These are phyloP conservation scores for Candida insectalens DNA, from an alignment of 805 yeast genomes.

Conservation along the genomic window DNA sequence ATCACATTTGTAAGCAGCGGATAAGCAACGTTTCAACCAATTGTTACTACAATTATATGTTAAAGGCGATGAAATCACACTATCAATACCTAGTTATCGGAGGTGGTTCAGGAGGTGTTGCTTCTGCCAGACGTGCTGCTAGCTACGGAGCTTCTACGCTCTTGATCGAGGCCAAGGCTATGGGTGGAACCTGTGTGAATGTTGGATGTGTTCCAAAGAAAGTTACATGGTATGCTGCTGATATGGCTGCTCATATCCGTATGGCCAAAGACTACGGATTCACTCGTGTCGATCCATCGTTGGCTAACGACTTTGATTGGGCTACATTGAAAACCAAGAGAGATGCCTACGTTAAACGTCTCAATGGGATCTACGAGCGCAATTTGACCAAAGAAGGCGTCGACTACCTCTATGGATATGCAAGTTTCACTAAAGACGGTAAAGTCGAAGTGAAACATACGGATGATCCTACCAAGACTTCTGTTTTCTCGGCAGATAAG, in stretches of 20 bases:
- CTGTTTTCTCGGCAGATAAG: slow-evolving; percentile 65
- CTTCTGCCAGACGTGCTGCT: slow-evolving; percentile 97
- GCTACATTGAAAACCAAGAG: slow-evolving; percentile 69
- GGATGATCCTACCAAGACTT: slow-evolving; percentile 43
- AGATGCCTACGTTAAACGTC: slow-evolving; percentile 80
- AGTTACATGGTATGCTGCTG: slow-evolving; percentile 97
- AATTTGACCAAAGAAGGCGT: slow-evolving; percentile 86
- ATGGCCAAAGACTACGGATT: slow-evolving; percentile 84
- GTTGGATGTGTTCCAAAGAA: slow-evolving; percentile 99
- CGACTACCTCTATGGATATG: slow-evolving; percentile 80
- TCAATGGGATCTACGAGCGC: slow-evolving; percentile 89
- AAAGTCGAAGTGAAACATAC: slow-evolving; percentile 68
- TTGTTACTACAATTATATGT: too few relatives aligned
- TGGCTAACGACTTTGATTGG: slow-evolving; percentile 72
- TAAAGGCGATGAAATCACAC: slow-evolving; percentile 34
- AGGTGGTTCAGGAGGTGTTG: slow-evolving; percentile 99
- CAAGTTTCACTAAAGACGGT: slow-evolving; percentile 60
- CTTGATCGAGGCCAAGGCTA: slow-evolving; percentile 65
- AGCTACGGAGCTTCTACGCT: slow-evolving; percentile 83
- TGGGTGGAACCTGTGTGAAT: slow-evolving; percentile 98
- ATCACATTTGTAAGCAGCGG: too few relatives aligned
- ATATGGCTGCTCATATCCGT: slow-evolving; percentile 64
- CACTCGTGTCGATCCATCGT: slow-evolving; percentile 41
- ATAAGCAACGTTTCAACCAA: too few relatives aligned
- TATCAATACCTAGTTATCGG: slow-evolving; percentile 94